These are phyloP conservation scores for Pyricularia pennisetigena DNA, from an alignment of 2,329 filamentous ascomycete genomes.

Conservation along the genomic window DNA sequence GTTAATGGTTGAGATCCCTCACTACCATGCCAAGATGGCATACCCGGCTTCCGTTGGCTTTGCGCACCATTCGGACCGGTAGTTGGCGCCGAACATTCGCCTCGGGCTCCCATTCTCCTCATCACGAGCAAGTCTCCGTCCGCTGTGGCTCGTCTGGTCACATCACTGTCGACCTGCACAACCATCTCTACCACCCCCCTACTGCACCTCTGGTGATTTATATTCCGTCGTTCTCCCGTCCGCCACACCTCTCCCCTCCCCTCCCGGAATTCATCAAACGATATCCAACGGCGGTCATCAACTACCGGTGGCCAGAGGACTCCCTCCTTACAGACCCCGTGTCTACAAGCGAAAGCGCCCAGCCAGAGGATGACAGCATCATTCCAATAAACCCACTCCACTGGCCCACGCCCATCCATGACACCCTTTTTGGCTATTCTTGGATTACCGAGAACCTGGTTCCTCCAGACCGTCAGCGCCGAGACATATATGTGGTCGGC, in stretches of 20 bases:
- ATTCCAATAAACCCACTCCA: conserved; percentile 15
- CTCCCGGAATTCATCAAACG: conserved; percentile 31
- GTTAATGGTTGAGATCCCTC: not conserved
- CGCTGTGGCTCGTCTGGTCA: conserved; percentile 37
- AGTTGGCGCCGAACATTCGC: not conserved
- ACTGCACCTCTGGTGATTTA: conserved; percentile 41
- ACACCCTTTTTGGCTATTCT: conserved; percentile 41
- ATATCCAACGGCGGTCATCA: conserved; percentile 42
- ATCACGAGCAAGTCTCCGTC: conserved; percentile 30
- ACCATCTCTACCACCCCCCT: conserved; percentile 25
- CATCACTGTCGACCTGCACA: conserved; percentile 39
- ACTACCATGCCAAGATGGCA: conserved; percentile 1
- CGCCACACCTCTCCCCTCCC: conserved; percentile 13
- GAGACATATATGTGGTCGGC: conserved; percentile 41
- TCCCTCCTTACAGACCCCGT: not conserved
- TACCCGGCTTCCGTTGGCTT: not conserved
- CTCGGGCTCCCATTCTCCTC: not conserved
- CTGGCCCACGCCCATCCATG: conserved; percentile 50
- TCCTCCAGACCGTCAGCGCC: conserved; percentile 22
- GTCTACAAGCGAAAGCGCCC: not conserved
- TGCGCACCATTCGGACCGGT: not conserved
- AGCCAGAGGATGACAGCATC: not conserved
- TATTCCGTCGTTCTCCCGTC: conserved; percentile 37
- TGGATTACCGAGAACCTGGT: conserved; percentile 38
- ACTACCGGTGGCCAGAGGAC: conserved; percentile 44